phyloP scores from a whole-genome alignment of 768 basidiomycete species.

The Boletus sp. region DNA sequence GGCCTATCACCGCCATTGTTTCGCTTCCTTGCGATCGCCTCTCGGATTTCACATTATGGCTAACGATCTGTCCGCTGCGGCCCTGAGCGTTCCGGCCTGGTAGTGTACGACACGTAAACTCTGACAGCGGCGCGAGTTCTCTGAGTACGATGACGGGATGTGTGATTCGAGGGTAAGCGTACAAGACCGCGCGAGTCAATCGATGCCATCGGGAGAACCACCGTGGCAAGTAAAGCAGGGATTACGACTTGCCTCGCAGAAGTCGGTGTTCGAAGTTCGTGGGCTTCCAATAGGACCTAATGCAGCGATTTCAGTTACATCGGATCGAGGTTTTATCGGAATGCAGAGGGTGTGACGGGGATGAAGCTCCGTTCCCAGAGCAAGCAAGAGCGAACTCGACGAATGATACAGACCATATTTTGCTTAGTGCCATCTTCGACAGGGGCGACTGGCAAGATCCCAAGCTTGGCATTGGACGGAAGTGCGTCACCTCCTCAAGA shows the following conservation, averaged over 20 bases:
- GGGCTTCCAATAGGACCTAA: constrained; percentile 19
- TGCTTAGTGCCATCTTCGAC: constrained; percentile 6
- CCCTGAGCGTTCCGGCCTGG: constrained; percentile 2
- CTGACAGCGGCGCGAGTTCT: constrained; percentile 28
- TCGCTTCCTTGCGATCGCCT: constrained; percentile 17
- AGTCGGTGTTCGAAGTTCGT: constrained; percentile 10
- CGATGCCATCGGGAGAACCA: constrained; percentile 31
- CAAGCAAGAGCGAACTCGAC: constrained; percentile 26
- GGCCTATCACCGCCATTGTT: constrained; percentile 28
- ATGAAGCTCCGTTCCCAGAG: constrained; percentile 22
- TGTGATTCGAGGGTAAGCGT: constrained; percentile 30
- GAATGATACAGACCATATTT: constrained; percentile 6
- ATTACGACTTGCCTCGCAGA: constrained; percentile 17
- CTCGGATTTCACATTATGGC: constrained; percentile 6
- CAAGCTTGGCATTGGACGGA: neutral
- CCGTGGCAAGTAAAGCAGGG: constrained; percentile 5
- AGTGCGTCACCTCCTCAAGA: neutral
- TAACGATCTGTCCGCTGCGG: constrained; percentile 10
- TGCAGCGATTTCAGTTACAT: constrained; percentile 6
- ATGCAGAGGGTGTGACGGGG: constrained; percentile 16
- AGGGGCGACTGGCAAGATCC: neutral
- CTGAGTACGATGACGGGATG: constrained; percentile 11
- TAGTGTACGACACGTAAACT: constrained; percentile 25
- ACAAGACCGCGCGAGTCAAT: constrained; percentile 22
- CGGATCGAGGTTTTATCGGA: constrained; percentile 24